Percentiles rank a stretch among this genome's conserved stretches.
phyloP scores from a whole-genome alignment of 768 basidiomycete species.

The Clitopilus passeckerianus region DNA sequence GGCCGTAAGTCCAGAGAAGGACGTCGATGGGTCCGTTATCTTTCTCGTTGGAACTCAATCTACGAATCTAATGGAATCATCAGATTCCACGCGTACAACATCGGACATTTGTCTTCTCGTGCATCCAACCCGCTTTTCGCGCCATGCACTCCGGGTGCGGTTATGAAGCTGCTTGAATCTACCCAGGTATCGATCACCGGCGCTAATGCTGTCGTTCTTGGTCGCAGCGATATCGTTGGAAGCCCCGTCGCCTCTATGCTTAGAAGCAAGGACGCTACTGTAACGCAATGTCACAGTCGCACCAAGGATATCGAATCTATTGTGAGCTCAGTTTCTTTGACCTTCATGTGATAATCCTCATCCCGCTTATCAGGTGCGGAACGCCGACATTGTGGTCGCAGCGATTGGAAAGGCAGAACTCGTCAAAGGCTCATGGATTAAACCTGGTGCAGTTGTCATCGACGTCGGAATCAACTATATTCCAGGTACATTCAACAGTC shows the following conservation, averaged over 20 bases:
- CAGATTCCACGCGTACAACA: slow-evolving; percentile 98
- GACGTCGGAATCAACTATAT: slow-evolving; percentile 98
- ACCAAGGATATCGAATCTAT: slow-evolving; percentile 79
- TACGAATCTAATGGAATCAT: slow-evolving; percentile 1
- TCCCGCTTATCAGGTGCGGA: slow-evolving; percentile 52
- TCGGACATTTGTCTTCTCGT: slow-evolving; percentile 89
- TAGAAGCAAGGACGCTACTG: slow-evolving; percentile 87
- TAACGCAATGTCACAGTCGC: slow-evolving; percentile 94
- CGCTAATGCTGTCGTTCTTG: slow-evolving; percentile 85
- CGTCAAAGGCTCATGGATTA: slow-evolving; percentile 92
- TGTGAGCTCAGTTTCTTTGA: slow-evolving; percentile 36
- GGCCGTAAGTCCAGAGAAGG: slow-evolving; percentile 89
- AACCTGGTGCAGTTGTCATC: slow-evolving; percentile 91
- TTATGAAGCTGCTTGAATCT: slow-evolving; percentile 84
- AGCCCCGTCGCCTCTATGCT: slow-evolving; percentile 92
- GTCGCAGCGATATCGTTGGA: slow-evolving; percentile 97
- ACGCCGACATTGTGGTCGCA: slow-evolving; percentile 89
- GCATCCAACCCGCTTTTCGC: slow-evolving; percentile 85
- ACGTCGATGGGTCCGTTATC: slow-evolving; percentile 82
- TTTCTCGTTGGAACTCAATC: slow-evolving; percentile 1
- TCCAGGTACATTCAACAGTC: slow-evolving; percentile 50
- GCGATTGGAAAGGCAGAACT: slow-evolving; percentile 94
- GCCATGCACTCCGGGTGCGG: slow-evolving; percentile 94
- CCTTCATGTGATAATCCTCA: not conserved
- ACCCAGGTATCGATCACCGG: slow-evolving; percentile 78